Percentiles rank a stretch among this genome's conserved stretches.
These are phyloP conservation scores for Intubia oerlemansii DNA, from an alignment of 2,329 filamentous ascomycete species.

Conservation along the genomic window DNA sequence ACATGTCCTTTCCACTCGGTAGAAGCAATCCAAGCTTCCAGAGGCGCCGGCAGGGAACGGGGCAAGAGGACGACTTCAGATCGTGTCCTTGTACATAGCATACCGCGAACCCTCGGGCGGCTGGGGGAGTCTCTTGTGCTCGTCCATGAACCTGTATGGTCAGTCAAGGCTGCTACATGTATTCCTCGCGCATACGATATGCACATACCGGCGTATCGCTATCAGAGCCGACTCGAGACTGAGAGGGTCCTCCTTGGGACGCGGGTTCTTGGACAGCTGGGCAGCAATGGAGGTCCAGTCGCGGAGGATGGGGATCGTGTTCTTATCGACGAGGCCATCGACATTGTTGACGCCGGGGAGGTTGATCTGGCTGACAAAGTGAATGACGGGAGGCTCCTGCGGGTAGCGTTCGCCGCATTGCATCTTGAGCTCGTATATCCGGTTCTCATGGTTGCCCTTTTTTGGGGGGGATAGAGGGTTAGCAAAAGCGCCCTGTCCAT, in stretches of 20 bases:
- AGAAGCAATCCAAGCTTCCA: no score
- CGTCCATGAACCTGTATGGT: conserved; percentile 66
- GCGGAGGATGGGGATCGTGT: conserved; percentile 63
- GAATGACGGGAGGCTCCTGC: conserved; percentile 68
- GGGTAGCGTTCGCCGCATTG: conserved; percentile 83
- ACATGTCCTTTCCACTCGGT: no score
- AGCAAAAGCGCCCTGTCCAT: no score
- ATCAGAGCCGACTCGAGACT: conserved; percentile 16
- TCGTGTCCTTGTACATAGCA: conserved; percentile 12
- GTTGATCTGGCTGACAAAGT: conserved; percentile 89
- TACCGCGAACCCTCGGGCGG: conserved; percentile 58
- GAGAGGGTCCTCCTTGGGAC: conserved; percentile 13
- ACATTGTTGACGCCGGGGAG: conserved; percentile 73
- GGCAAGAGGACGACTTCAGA: no score
- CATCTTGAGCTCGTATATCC: conserved; percentile 96
- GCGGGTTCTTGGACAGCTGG: conserved; percentile 31
- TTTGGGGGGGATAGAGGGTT: no score
- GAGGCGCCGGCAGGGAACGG: no score
- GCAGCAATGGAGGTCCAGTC: conserved; percentile 90
- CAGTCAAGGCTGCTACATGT: not conserved
- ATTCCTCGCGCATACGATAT: not conserved
- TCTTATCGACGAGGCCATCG: conserved; percentile 67
- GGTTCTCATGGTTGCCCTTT: conserved; percentile 88
- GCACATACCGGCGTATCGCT: conserved; percentile 14
- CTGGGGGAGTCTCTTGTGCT: conserved; percentile 90